These are phyloP conservation scores for Naganishia antarctica DNA, from an alignment of 768 basidiomycete species.

Conservation along the genomic window DNA sequence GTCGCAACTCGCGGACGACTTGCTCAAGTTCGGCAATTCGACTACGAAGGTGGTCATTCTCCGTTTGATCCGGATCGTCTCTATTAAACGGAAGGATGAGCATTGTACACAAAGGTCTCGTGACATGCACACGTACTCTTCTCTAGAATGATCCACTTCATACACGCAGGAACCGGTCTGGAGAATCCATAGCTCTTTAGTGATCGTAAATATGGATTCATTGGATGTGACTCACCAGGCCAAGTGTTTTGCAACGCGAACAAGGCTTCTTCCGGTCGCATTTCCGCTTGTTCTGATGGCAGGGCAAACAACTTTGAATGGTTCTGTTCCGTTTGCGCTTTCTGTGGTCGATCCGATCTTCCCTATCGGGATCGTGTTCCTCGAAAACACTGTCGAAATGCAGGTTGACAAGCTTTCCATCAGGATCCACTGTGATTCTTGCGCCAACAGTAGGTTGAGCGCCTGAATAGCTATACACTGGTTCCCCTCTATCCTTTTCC, in stretches of 20 bases:
- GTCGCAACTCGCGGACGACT: conserved; percentile 76
- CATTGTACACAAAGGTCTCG: conserved; percentile 32
- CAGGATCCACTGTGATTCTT: background rate
- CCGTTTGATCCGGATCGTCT: conserved; percentile 81
- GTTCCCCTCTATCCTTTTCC: conserved; percentile 3
- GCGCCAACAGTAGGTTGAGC: conserved; percentile 1
- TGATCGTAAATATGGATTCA: conserved; percentile 7
- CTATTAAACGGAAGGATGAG: conserved; percentile 49
- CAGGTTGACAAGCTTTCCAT: background rate
- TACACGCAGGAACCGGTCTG: conserved; percentile 85
- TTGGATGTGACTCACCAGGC: conserved; percentile 55
- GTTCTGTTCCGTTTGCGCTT: conserved; percentile 86
- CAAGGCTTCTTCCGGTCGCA: conserved; percentile 90
- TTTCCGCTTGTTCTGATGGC: conserved; percentile 93
- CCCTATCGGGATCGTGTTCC: background rate
- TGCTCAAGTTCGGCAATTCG: conserved; percentile 89
- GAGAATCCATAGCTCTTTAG: conserved; percentile 49
- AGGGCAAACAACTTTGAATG: conserved; percentile 72
- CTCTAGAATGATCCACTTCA: conserved; percentile 82
- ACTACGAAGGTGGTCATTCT: conserved; percentile 75
- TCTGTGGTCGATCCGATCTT: conserved; percentile 52
- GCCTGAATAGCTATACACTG: conserved; percentile 2
- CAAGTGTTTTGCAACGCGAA: conserved; percentile 81
- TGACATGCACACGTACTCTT: conserved; percentile 56
- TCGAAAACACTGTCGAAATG: background rate